These are phyloP conservation scores for Acacia crassicarpa DNA, from an alignment of 306 rosid species.

Conservation along the genomic window DNA sequence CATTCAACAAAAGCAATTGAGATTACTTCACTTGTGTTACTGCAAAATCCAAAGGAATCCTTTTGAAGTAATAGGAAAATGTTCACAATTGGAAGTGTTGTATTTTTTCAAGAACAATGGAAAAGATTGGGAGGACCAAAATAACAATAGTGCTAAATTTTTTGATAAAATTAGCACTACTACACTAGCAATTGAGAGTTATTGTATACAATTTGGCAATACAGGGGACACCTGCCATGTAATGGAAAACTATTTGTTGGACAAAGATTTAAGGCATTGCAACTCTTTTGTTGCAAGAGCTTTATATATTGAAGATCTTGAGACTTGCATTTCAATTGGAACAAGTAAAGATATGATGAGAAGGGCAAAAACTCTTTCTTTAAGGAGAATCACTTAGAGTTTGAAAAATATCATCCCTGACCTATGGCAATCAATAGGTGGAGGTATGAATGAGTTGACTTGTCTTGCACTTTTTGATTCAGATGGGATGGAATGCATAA, in stretches of 20 bases:
- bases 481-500: background rate
- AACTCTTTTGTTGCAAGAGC: background rate
- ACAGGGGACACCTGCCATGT: too few species aligned
- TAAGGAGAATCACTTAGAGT: background rate
- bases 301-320: background rate
- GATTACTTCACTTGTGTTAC: background rate
- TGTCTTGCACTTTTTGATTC: background rate
- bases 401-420: background rate
- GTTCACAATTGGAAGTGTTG: too few species aligned
- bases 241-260: rapidly evolving
- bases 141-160: background rate
- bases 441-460: background rate
- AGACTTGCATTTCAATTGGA: background rate
- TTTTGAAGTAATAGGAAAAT: too few species aligned
- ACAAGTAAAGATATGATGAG: background rate
- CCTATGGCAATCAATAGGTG: background rate
- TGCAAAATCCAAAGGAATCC: background rate
- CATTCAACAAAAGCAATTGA: background rate
- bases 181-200: background rate
- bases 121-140: too few species aligned
- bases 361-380: background rate
- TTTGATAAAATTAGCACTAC: too few species aligned
- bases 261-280: background rate
- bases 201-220: background rate
- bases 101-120: too few species aligned